Base-by-base conservation (phyloP, 768 basidiomycete species). In the Rhodocollybia butyracea region DNA sequence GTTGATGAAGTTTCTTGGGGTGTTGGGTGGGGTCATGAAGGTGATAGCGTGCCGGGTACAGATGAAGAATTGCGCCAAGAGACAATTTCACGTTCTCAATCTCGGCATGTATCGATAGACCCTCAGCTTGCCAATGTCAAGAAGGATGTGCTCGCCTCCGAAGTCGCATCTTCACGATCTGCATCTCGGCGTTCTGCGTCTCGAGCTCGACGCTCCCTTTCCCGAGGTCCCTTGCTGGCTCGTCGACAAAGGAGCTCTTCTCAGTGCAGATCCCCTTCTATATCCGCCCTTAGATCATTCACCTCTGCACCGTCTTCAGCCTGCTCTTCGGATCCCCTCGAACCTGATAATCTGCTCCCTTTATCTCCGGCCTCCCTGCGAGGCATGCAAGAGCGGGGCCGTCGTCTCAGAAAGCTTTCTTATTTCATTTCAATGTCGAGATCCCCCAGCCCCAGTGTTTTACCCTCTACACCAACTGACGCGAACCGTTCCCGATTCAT, bases 1-100 rank as follows among this genome's bases (percentile, higher is more conserved):
- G 85, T 97, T 29, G 89, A 89, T 59, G 86, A 90, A 51, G 78
- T 85, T 6, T 86, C 88, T 2, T 92, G 90, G 89, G 84, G 82
- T 42, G 81, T 91, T 55, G 90, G 89, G 11, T 89, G 82, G 82
- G 84, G 76, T 29, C 69, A 70, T 15, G 80, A 79, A 46, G 81
- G 73, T n/a, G 80, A 81, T 52, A 51, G 71, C 72, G 15, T 38
- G 24, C 19, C 68, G 70, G 10, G 65, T 15, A 54, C 42, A 1
- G 53, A 54, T 34, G 53, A 54, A 24, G 53, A 54, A 22, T 26
- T 54, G 24, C 41, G 53, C 5, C 53, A 12, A n/a, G 53, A 46
- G 46, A 46, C 41, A 17, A 10, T 60, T 32, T 72, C 76, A 5
- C 70, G 65, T 21, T 68, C 75, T 31, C 62, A 67, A 38, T 67